These are phyloP conservation scores for Coix lacrymajobi DNA, from an alignment of 176 grass and related monocot species.

Conservation along the genomic window DNA sequence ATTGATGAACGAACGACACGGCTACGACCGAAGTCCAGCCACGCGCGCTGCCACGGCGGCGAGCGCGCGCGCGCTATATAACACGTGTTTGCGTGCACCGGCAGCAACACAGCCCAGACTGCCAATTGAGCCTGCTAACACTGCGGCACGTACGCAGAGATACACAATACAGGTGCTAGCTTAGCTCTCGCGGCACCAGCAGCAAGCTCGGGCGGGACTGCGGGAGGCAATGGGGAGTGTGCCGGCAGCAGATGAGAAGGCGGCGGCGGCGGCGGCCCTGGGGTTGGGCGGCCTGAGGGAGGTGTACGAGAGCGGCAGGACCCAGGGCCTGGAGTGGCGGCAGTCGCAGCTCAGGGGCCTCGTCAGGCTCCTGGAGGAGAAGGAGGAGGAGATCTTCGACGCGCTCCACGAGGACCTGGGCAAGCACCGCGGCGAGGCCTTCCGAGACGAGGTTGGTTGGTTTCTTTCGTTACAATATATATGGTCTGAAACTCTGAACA, in stretches of 20 bases:
- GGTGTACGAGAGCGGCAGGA: conserved; percentile 49
- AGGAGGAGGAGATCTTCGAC: conserved; percentile 58
- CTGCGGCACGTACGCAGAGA: not conserved
- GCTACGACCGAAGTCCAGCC: not conserved
- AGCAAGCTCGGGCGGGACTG: not conserved
- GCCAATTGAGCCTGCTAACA: too few species aligned
- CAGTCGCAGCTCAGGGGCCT: conserved; percentile 53
- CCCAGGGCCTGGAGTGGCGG: conserved; percentile 53
- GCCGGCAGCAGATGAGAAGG: not conserved
- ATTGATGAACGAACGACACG: not conserved
- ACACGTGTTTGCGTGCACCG: not conserved
- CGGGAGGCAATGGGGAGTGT: not conserved
- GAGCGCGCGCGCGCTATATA: conserved; percentile 1
- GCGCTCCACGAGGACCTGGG: conserved; percentile 57
- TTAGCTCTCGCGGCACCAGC: not conserved
- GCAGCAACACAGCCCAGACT: not conserved
- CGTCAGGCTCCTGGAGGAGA: conserved; percentile 43
- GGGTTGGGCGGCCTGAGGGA: conserved; percentile 31
- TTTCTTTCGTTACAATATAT: too few species aligned
- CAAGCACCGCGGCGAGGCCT: conserved; percentile 60
- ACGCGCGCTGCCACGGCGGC: not conserved
- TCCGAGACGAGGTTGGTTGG: conserved; percentile 47
- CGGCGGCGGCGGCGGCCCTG: not conserved
- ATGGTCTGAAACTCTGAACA: not conserved
- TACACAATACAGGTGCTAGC: too few species aligned